Evolutionary conservation across 352 stramenopile species (phyloP), one percentile per base, ranked within the genome.

Genomic region (Phytophthora kernoviae): DNA sequence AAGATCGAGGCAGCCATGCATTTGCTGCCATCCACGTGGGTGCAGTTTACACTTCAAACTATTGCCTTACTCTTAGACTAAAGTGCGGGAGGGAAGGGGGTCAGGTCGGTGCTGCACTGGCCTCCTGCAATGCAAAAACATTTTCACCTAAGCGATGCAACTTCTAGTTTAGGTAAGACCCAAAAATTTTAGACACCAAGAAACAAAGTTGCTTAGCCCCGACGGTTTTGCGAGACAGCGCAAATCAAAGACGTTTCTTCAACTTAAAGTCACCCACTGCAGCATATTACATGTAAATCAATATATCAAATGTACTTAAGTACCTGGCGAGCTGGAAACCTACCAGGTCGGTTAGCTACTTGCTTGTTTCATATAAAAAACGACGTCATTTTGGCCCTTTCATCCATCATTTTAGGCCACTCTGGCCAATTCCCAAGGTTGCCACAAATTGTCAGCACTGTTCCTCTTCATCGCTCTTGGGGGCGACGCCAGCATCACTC

Each of bases 391-490:
- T 46, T 14, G 30, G n/a, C n/a, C n/a, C n/a, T n/a, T n/a, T n/a
- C n/a, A n/a, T n/a, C n/a, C n/a, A 30, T 14, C 9, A 11, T 20
- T 17, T 53, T 66, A 90, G 1, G 72, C 74, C 4, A 72, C 79
- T 34, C 72, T 73, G 12, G 81, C 77, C 7, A 91, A 68, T 57
- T 93, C 84, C 84, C 80, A 93, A 2, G 80, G 80, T 56, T 93
- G 76, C 84, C 84, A 93, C 27, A 93, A 53, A 24, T 76, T 68
- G 36, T 93, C 70, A 2, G 51, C 68, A 41, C 70, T 87, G 22
- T 60, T 64, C 39, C 84, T 84, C 21, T 62, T 75, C 4, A 45
- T 62, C 15, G 24, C 24, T 7, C 47, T 50, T 2, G 45, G 48
- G 68, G 71, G 20, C n/a, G 66, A 87, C 34, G 65, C 66, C 49